Percentiles rank a stretch among this genome's conserved stretches.
Conservation (phyloP, 805 yeast species). For the Myxozyma vanderwaltii region DNA sequence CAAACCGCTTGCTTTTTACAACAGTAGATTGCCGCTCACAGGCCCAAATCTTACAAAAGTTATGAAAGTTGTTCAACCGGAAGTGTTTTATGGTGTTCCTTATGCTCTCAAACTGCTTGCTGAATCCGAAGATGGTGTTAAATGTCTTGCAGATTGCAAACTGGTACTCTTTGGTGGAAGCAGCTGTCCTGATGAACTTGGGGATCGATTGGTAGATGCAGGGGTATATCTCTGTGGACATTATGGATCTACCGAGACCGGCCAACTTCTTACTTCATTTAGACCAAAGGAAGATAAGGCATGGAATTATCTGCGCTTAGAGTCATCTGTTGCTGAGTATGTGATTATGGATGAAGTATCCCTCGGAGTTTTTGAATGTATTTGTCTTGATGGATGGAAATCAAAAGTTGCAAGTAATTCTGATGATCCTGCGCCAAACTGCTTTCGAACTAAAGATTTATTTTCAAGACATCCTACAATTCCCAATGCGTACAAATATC, state of each 20-base stretch:
- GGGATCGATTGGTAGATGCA: slow-evolving; percentile 14
- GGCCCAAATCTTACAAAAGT: slow-evolving; percentile 8
- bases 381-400: slow-evolving; percentile 25
- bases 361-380: slow-evolving; percentile 14
- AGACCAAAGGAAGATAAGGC: slow-evolving; percentile 13
- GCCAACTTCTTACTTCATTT: slow-evolving; percentile 19
- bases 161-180: slow-evolving; percentile 22
- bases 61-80: slow-evolving; percentile 6
- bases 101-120: slow-evolving; percentile 23
- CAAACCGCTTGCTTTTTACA: slow-evolving; percentile 13
- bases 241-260: slow-evolving; percentile 26
- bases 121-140: slow-evolving; percentile 13
- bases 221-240: slow-evolving; percentile 18
- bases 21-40: slow-evolving; percentile 16
- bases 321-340: background rate
- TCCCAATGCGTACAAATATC: slow-evolving; percentile 22
- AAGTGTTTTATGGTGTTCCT: slow-evolving; percentile 25
- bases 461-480: slow-evolving; percentile 20
- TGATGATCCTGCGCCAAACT: slow-evolving; percentile 14
- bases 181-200: slow-evolving; percentile 19
- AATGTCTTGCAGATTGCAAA: slow-evolving; percentile 9
- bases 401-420: slow-evolving; percentile 18
- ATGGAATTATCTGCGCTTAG: slow-evolving; percentile 17
- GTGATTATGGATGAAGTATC: slow-evolving; percentile 18
- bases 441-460: slow-evolving; percentile 25